Conservation (phyloP, 1,284 basidiomycete species). For the Boletus sp. region DNA sequence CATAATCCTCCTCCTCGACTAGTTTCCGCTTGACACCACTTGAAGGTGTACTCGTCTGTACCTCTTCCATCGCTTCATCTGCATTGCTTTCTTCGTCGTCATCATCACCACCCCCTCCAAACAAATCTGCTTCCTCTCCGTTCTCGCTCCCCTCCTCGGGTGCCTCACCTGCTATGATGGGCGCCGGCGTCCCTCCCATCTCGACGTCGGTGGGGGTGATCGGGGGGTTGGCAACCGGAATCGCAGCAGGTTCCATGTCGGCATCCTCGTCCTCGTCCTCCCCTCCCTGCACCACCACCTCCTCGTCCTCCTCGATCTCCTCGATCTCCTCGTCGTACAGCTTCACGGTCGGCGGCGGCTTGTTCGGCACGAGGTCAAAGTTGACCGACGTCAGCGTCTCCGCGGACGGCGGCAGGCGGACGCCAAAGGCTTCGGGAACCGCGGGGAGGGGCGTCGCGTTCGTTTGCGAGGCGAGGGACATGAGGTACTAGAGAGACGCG, state of each 20-base stretch:
- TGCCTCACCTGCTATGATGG: constrained; percentile 37
- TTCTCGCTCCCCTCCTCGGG: constrained; percentile 63
- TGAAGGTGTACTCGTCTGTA: constrained; percentile 47
- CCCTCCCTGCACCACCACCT: constrained; percentile 7
- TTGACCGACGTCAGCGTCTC: constrained; percentile 89
- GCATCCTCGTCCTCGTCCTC: constrained; percentile 54
- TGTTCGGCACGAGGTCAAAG: constrained; percentile 90
- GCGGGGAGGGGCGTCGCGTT: constrained; percentile 87
- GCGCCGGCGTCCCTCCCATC: constrained; percentile 45
- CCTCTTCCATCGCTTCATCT: constrained; percentile 69
- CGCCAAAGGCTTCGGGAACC: constrained; percentile 93
- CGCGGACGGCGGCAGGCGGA: constrained; percentile 77
- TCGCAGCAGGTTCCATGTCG: constrained; percentile 56
- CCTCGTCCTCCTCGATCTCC: constrained; percentile 53
- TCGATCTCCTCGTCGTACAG: constrained; percentile 77
- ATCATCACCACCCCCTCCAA: constrained; percentile 62
- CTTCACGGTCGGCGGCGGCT: constrained; percentile 68
- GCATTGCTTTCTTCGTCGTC: constrained; percentile 62
- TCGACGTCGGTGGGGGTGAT: constrained; percentile 62
- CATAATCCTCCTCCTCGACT: constrained; percentile 82
- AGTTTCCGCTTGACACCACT: constrained; percentile 73
- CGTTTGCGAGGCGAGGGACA: constrained; percentile 85
- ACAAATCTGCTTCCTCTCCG: constrained; percentile 57
- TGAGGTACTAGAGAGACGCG: constrained; percentile 62
- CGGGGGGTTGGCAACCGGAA: constrained; percentile 33